Evolutionary conservation across 83 land plant species (phyloP).

Genomic region (Larix sibirica): DNA sequence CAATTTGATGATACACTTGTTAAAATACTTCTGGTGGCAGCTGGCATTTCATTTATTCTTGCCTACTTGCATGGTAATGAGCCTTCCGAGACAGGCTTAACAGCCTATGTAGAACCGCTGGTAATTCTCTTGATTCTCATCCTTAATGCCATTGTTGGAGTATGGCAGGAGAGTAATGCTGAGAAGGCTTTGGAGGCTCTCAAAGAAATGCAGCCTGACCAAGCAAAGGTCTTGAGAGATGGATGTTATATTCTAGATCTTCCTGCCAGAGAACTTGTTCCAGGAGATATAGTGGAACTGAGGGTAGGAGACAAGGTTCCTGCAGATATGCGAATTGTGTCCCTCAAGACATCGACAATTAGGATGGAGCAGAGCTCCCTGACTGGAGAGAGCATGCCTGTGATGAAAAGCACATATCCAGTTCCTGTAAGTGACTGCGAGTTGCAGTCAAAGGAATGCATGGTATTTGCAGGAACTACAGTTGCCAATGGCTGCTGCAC

Average conservation of each 20-base stretch:
- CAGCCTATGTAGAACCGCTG: slow-evolving; percentile 78
- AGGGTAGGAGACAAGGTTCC: slow-evolving; percentile 89
- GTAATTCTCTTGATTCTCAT: slow-evolving; percentile 75
- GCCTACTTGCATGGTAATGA: slow-evolving; percentile 57
- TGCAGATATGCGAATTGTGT: slow-evolving; percentile 84
- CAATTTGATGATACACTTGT: slow-evolving; percentile 89
- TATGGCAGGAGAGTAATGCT: slow-evolving; percentile 95
- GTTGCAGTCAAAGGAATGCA: slow-evolving; percentile 82
- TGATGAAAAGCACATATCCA: slow-evolving; percentile 52
- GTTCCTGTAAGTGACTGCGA: slow-evolving; percentile 71
- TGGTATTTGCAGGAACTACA: slow-evolving; percentile 95
- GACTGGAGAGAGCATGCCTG: slow-evolving; percentile 88
- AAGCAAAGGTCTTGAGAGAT: slow-evolving; percentile 71
- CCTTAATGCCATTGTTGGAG: slow-evolving; percentile 87
- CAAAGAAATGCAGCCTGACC: slow-evolving; percentile 83
- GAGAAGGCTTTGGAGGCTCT: slow-evolving; percentile 86
- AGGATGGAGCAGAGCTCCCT: slow-evolving; percentile 85
- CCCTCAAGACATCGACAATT: slow-evolving; percentile 72
- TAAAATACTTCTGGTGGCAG: slow-evolving; percentile 79
- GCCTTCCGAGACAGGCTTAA: slow-evolving; percentile 39
- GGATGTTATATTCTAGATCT: slow-evolving; percentile 55
- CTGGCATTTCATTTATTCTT: slow-evolving; percentile 72
- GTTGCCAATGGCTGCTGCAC: slow-evolving; percentile 83
- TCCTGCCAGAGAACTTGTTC: slow-evolving; percentile 87
- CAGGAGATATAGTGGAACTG: slow-evolving; percentile 88